A percentile compares a stretch with the other conserved stretches of the same genome.
Evolutionary conservation across 768 basidiomycete species (phyloP).

Genomic region (Amanita muscaria): DNA sequence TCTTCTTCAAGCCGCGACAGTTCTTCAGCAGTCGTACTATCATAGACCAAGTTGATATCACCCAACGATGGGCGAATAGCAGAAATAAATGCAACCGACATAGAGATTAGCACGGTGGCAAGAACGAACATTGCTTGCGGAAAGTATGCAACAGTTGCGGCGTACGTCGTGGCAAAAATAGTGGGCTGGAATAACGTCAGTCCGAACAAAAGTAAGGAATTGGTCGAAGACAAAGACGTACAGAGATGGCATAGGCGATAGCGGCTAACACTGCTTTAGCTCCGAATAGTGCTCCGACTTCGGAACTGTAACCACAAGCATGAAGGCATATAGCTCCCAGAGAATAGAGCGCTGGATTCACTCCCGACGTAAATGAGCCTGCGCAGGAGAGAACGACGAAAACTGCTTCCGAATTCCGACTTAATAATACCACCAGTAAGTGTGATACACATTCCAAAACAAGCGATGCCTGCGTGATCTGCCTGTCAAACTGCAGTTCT

Average conservation of each 20-base stretch:
- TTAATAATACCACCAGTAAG: constrained; percentile 44
- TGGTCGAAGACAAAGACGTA: no score
- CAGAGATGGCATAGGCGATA: constrained; percentile 52
- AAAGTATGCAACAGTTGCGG: no score
- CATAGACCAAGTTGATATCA: no score
- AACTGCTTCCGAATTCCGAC: constrained; percentile 37
- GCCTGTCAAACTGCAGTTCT: constrained; percentile 62
- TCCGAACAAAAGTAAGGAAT: no score
- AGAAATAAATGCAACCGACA: no score
- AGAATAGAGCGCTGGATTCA: constrained; percentile 63
- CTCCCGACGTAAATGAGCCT: constrained; percentile 58
- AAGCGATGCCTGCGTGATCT: constrained; percentile 53
- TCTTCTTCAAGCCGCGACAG: no score
- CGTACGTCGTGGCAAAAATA: no score
- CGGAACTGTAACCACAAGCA: constrained; percentile 34
- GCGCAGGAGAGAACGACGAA: constrained; percentile 57
- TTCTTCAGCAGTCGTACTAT: no score
- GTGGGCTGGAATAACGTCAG: no score
- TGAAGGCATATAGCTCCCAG: constrained; percentile 62
- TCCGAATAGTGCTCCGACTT: constrained; percentile 60
- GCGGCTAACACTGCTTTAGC: constrained; percentile 64
- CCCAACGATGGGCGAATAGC: no score
- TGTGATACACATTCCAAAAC: constrained; percentile 62
- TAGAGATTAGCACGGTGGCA: no score
- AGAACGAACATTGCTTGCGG: no score